Evolutionary conservation across 768 basidiomycete species (phyloP), one percentile per base, ranked within the genome.

Genomic region (Pisolithus albus): DNA sequence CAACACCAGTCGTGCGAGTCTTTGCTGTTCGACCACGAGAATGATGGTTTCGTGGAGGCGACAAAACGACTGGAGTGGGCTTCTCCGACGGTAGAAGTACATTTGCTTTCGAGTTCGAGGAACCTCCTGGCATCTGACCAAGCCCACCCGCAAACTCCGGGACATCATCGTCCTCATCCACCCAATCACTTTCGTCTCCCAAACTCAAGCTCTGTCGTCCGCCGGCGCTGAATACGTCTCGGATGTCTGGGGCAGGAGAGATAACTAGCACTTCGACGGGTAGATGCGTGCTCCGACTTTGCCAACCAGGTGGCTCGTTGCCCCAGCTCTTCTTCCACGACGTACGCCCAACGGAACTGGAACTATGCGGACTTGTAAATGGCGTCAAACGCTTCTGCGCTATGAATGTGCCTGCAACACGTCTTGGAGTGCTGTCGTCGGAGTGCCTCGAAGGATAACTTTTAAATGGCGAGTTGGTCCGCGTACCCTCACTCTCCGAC

Each of bases 261-360:
- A 90, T 78, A n/a, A 80, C 78, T 11, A 90, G 73, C 8, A 90
- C 86, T 64, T 92, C 89, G 26, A 90, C 74, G 0, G 90, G 86
- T 5, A 84, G 67, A 60, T 84, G 83, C n/a, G 71, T 75, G 47
- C 65, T 66, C 4, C 85, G 78, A 34, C 73, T 76, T 57, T 87
- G 84, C 88, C 88, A 91, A 16, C 88, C 89, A 19, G 89, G 88
- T 6, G 89, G 90, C 59, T 92, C 88, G 26, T 84, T 70, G 1
- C 90, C 90, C 90, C 90, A 92, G 7, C 84, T 80, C 66, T 89
- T 90, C 74, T 88, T 91, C 90, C 90, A 92, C 63, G 86, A 86
- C 19, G 85, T 83, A 28, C 83, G 79, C 30, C 85, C 80, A 46
- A 81, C 62, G 4, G 75, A 72, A 30, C 70, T 69, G 49, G 70